A percentile compares a stretch with the other conserved stretches of the same genome.
Conservation (phyloP, 345 rosid genomes). For the Cardiospermum halicacabum region DNA sequence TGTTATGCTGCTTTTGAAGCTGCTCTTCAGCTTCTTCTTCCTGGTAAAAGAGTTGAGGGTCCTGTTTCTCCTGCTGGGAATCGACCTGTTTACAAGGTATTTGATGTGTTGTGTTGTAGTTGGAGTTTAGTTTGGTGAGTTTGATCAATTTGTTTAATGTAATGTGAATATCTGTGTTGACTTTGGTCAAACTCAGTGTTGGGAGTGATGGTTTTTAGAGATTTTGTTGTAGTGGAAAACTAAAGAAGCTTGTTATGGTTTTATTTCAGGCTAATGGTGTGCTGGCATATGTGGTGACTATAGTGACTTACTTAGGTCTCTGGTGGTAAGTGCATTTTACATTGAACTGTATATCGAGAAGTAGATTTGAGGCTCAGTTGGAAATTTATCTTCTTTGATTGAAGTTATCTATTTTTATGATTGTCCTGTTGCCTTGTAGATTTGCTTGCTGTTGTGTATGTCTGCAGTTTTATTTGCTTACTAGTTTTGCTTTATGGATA, state of each 20-base stretch:
- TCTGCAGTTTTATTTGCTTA: no score
- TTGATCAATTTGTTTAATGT: no score
- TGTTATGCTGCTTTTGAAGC: constrained; percentile 87
- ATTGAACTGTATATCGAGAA: constrained; percentile 3
- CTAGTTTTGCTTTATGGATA: no score
- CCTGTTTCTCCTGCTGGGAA: constrained; percentile 88
- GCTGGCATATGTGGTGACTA: constrained; percentile 74
- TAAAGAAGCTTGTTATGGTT: neutral
- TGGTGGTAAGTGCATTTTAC: constrained; percentile 75
- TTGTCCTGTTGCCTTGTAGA: no score
- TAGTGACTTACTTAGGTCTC: constrained; percentile 70
- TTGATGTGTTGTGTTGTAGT: neutral
- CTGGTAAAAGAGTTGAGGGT: constrained; percentile 87
- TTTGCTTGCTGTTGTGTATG: no score
- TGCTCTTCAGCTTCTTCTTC: constrained; percentile 80
- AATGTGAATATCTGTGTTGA: no score
- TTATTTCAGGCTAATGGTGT: constrained; percentile 83
- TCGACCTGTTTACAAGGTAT: constrained; percentile 86
- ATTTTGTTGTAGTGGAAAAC: neutral
- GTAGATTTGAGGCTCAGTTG: no score
- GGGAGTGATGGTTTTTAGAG: no score
- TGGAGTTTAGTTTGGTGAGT: no score
- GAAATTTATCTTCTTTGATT: no score
- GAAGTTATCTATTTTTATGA: no score
- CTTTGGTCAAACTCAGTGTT: no score